A percentile compares a stretch with the other conserved stretches of the same genome.
These are phyloP conservation scores for Arthroderma sp. DNA, from an alignment of 2,329 filamentous ascomycete genomes.

Conservation along the genomic window DNA sequence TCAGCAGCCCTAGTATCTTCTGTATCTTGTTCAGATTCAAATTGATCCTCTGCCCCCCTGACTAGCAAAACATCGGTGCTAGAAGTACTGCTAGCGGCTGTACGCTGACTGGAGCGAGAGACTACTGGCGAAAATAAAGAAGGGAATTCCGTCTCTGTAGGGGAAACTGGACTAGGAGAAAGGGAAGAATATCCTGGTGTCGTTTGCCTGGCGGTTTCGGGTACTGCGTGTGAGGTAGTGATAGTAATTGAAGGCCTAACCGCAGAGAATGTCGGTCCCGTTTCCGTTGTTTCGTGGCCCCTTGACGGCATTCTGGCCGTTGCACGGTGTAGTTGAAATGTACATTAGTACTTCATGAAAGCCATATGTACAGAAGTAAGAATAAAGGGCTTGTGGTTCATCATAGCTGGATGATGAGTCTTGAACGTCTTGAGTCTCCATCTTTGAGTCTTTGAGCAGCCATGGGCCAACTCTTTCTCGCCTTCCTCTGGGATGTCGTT, in stretches of 20 bases:
- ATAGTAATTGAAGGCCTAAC: neutral
- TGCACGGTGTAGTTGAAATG: neutral
- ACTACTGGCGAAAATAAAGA: neutral
- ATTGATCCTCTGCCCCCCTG: neutral
- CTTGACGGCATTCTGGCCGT: slow-evolving; percentile 7
- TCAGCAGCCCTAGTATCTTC: neutral
- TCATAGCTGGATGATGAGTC: neutral
- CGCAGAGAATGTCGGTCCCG: neutral
- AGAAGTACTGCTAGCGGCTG: neutral
- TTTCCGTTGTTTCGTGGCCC: neutral
- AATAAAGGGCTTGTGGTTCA: neutral
- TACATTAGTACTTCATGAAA: neutral
- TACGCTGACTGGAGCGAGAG: neutral
- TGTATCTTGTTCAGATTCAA: neutral
- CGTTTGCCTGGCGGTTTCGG: neutral
- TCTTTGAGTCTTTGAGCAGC: neutral
- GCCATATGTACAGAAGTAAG: neutral
- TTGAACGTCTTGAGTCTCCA: neutral
- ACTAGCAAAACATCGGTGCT: neutral
- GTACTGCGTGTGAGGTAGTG: neutral
- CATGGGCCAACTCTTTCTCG: neutral
- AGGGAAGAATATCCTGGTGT: neutral
- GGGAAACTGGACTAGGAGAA: neutral
- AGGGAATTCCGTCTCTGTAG: slow-evolving; percentile 3
- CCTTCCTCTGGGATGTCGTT: neutral